These are phyloP conservation scores for Lignosus rhinocerotis DNA, from an alignment of 1,284 basidiomycete genomes.

Conservation along the genomic window DNA sequence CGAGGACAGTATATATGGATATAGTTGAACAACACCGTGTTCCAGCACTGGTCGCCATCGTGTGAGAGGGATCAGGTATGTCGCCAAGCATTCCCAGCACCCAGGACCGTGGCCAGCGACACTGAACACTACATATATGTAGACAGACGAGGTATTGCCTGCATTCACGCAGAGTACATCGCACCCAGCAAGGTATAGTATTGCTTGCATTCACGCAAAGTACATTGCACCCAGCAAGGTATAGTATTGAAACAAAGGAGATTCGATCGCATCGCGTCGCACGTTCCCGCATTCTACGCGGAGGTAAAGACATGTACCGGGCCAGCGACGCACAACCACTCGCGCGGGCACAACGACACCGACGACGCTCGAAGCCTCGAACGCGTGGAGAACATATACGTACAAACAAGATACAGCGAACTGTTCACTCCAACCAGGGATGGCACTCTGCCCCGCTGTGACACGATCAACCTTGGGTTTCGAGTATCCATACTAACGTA, in stretches of 20 bases:
- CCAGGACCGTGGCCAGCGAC: too few relatives aligned
- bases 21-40: too few relatives aligned
- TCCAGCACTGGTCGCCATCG: too few relatives aligned
- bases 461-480: neutral
- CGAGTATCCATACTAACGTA: neutral
- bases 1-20: too few relatives aligned
- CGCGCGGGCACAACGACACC: neutral
- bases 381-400: conserved; percentile 14
- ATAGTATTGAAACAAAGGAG: neutral
- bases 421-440: neutral
- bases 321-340: conserved; percentile 14
- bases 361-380: neutral
- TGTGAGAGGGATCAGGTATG: too few relatives aligned
- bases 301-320: conserved; percentile 11
- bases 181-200: neutral
- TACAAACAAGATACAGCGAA: conserved; percentile 23
- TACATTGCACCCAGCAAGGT: neutral
- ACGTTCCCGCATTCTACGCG: neutral
- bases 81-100: too few relatives aligned
- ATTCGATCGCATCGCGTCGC: neutral
- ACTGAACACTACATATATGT: too few relatives aligned
- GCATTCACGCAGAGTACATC: neutral
- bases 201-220: neutral
- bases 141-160: too few relatives aligned
- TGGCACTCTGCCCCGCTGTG: too few relatives aligned